phyloP scores from a whole-genome alignment of 2,329 filamentous ascomycete genomes.

The Ophiostoma perfectum region DNA sequence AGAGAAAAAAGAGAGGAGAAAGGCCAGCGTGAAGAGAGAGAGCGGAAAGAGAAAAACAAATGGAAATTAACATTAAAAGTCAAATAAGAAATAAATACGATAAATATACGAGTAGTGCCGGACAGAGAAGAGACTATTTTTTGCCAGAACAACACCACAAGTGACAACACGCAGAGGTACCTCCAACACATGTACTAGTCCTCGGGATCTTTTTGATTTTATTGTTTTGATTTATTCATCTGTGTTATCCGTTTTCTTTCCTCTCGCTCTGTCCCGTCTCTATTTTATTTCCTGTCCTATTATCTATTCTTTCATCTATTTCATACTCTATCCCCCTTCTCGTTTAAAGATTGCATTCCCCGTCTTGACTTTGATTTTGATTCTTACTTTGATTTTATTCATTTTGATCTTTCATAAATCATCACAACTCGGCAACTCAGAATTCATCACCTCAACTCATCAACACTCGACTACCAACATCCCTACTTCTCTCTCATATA shows the following conservation, averaged over 20 bases:
- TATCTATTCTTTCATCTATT: not conserved
- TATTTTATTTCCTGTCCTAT: not conserved
- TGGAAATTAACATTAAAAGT: not conserved
- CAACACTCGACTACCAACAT: not conserved
- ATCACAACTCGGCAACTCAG: not conserved
- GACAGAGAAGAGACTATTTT: constrained; percentile 1
- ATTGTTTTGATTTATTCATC: not conserved
- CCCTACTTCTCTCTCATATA: too few species aligned
- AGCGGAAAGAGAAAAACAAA: not conserved
- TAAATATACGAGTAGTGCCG: not conserved
- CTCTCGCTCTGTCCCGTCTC: not conserved
- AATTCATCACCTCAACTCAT: not conserved
- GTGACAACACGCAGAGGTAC: not conserved
- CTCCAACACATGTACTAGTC: constrained; percentile 11
- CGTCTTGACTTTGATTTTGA: not conserved
- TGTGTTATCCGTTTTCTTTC: not conserved
- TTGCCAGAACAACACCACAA: constrained; percentile 19
- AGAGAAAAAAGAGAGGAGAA: not conserved
- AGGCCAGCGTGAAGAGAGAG: not conserved
- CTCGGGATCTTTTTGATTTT: not conserved
- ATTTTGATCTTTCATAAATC: not conserved
- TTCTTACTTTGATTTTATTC: not conserved
- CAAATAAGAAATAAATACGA: not conserved
- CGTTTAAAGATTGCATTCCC: constrained; percentile 6
- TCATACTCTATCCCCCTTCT: not conserved